Evolutionary conservation across 2,329 filamentous ascomycete species (phyloP).

Genomic region (Cadophora sp.): DNA sequence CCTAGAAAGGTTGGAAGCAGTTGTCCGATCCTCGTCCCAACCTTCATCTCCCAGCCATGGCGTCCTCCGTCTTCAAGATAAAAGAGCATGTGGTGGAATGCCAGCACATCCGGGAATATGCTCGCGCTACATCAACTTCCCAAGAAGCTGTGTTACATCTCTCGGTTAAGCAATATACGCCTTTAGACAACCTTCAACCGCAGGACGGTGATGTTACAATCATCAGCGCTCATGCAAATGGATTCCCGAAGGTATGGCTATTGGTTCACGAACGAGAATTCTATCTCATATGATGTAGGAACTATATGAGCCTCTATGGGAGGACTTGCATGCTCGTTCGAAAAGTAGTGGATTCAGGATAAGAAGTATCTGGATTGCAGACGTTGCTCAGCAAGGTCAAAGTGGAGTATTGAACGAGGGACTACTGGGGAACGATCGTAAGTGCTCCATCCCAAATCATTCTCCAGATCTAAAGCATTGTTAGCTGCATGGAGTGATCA

Average conservation of each 20-base stretch:
- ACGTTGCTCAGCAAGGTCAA: slow-evolving; percentile 84
- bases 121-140: slow-evolving; percentile 71
- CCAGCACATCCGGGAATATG: slow-evolving; percentile 84
- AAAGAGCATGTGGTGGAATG: slow-evolving; percentile 76
- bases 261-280: not conserved
- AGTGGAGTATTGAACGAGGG: slow-evolving; percentile 80
- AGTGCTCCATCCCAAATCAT: slow-evolving; percentile 41
- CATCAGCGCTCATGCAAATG: slow-evolving; percentile 88
- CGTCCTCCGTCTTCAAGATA: slow-evolving; percentile 61
- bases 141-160: slow-evolving; percentile 79
- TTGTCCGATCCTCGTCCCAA: not conserved
- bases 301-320: slow-evolving; percentile 91
- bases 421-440: slow-evolving; percentile 83
- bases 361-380: slow-evolving; percentile 86
- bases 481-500: slow-evolving; percentile 86
- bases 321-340: slow-evolving; percentile 71
- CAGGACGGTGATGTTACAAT: slow-evolving; percentile 82
- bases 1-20: not conserved
- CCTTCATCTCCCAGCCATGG: slow-evolving; percentile 24
- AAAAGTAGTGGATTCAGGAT: slow-evolving; percentile 70
- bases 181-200: slow-evolving; percentile 71
- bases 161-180: slow-evolving; percentile 87
- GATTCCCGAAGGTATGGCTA: slow-evolving; percentile 78
- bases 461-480: slow-evolving; percentile 23
- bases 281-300: slow-evolving; percentile 59